Evolutionary conservation across 2,329 filamentous ascomycete species (phyloP).

Genomic region (Ustulina deusta): DNA sequence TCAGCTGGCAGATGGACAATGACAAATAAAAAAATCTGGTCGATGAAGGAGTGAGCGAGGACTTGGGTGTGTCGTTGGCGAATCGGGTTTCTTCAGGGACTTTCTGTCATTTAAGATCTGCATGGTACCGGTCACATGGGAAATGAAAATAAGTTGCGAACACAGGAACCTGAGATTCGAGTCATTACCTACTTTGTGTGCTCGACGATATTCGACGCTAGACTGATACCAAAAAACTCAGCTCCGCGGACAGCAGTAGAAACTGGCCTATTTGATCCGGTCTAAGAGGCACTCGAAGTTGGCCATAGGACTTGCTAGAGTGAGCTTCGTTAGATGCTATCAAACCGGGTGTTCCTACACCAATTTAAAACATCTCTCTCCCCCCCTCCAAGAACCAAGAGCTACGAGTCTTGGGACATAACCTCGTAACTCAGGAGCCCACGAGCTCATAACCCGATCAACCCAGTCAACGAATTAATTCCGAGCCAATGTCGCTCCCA

Average conservation of each 20-base stretch:
- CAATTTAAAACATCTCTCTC: too few species aligned
- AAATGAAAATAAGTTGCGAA: slow-evolving; percentile 48
- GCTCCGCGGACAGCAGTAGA: neutral
- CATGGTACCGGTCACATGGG: slow-evolving; percentile 62
- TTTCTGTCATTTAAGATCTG: slow-evolving; percentile 51
- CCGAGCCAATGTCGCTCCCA: too few species aligned
- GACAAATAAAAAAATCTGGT: slow-evolving; percentile 15
- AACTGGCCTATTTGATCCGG: too few species aligned
- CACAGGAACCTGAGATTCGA: slow-evolving; percentile 14
- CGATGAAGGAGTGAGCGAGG: slow-evolving; percentile 36
- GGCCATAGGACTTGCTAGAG: too few species aligned
- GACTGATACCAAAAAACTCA: neutral
- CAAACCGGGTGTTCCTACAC: neutral
- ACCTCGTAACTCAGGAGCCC: too few species aligned
- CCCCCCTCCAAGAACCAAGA: too few species aligned
- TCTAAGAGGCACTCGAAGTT: too few species aligned
- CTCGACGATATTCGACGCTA: neutral
- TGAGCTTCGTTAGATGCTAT: too few species aligned
- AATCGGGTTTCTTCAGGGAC: slow-evolving; percentile 49
- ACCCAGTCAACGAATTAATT: too few species aligned
- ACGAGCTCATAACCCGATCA: too few species aligned
- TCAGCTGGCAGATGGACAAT: slow-evolving; percentile 26
- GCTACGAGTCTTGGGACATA: too few species aligned
- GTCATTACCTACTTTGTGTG: slow-evolving; percentile 7
- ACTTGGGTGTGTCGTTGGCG: slow-evolving; percentile 40